Percentiles rank a stretch among this genome's conserved stretches.
These are phyloP conservation scores for Trichocomaceae sp. DNA, from an alignment of 2,329 filamentous ascomycete genomes.

Conservation along the genomic window DNA sequence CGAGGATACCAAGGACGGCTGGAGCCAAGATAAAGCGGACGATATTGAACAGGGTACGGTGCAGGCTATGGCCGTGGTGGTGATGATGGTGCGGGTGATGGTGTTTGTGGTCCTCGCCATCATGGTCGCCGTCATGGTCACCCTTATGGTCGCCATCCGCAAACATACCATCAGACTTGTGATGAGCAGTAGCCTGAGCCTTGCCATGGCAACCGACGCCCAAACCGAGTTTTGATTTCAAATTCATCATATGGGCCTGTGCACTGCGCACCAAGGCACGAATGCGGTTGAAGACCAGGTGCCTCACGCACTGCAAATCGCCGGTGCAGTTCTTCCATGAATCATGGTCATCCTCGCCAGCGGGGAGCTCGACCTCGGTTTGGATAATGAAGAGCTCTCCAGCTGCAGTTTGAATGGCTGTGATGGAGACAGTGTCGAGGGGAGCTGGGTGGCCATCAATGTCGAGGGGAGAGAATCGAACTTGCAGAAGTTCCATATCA, in stretches of 20 bases:
- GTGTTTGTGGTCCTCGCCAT: conserved; percentile 15
- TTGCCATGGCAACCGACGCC: conserved; percentile 30
- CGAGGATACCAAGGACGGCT: conserved; percentile 40
- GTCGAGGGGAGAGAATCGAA: conserved; percentile 43
- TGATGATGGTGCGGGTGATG: conserved; percentile 26
- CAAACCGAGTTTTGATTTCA: conserved; percentile 23
- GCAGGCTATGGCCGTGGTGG: conserved; percentile 29
- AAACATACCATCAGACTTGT: neutral
- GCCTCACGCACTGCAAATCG: conserved; percentile 33
- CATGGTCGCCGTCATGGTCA: conserved; percentile 4
- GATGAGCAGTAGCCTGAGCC: conserved; percentile 3
- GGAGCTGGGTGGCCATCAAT: conserved; percentile 38
- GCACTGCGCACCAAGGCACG: conserved; percentile 32
- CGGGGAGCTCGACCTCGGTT: conserved; percentile 32
- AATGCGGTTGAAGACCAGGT: conserved; percentile 35
- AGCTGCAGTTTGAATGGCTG: conserved; percentile 30
- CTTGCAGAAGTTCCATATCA: conserved; percentile 28
- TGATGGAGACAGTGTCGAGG: conserved; percentile 38
- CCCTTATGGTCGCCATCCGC: conserved; percentile 11
- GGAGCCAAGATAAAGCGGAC: conserved; percentile 42
- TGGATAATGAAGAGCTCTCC: conserved; percentile 34
- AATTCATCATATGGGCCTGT: conserved; percentile 29
- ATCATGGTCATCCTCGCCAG: conserved; percentile 24
- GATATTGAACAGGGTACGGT: conserved; percentile 34
- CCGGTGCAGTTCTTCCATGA: conserved; percentile 41